Conservation (phyloP, 441 rosid species). For the Omphalea diandra region DNA sequence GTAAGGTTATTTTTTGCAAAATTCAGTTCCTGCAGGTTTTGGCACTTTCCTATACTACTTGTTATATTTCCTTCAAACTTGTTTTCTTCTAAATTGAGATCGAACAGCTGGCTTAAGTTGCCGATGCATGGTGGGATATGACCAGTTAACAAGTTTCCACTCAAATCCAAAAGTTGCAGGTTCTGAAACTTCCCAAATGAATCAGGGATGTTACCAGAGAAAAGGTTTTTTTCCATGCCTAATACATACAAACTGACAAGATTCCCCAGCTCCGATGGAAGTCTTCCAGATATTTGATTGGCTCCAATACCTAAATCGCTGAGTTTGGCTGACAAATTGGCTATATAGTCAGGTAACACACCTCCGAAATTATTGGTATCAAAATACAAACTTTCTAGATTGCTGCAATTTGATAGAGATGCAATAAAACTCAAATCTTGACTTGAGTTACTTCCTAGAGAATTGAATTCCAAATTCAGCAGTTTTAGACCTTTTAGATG, state of each 20-base stretch:
- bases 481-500: neutral
- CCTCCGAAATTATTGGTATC: neutral
- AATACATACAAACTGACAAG: neutral
- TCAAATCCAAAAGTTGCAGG: neutral
- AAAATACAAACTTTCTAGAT: neutral
- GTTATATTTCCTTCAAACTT: constrained; percentile 15
- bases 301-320: accelerated
- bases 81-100: neutral
- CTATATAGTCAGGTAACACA: neutral
- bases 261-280: neutral
- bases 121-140: constrained; percentile 32
- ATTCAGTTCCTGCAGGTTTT: neutral
- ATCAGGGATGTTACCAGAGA: neutral
- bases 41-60: neutral
- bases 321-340: neutral
- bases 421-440: neutral
- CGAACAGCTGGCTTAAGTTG: neutral
- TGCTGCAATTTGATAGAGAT: constrained; percentile 8
- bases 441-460: neutral
- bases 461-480: neutral
- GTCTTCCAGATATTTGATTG: neutral
- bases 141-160: neutral
- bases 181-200: neutral
- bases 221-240: neutral
- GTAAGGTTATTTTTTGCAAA: constrained; percentile 13